Evolutionary conservation across 352 stramenopile species (phyloP).

Genomic region (Phytopythium sindhum): DNA sequence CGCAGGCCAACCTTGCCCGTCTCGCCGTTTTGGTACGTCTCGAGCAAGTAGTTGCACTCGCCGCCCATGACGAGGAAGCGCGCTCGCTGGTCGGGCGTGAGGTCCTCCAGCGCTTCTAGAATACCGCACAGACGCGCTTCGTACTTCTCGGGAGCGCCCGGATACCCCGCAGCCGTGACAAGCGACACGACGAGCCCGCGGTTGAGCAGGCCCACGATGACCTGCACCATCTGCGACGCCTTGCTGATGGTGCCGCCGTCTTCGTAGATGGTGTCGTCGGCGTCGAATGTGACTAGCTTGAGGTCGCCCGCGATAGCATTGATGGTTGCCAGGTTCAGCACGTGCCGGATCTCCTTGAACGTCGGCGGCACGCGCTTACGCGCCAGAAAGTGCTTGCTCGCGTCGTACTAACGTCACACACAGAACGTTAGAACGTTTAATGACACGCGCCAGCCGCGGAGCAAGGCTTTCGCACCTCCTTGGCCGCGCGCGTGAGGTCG

Average conservation of each 20-base stretch:
- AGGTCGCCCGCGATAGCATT: slow-evolving; percentile 67
- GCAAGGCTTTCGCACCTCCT: slow-evolving; percentile 16
- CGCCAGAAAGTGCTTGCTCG: slow-evolving; percentile 62
- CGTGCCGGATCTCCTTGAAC: slow-evolving; percentile 84
- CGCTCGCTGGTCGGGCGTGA: slow-evolving; percentile 57
- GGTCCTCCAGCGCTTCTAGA: slow-evolving; percentile 50
- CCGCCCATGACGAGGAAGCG: slow-evolving; percentile 93
- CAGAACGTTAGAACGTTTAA: too few species aligned
- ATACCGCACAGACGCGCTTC: slow-evolving; percentile 76
- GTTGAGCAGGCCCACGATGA: slow-evolving; percentile 68
- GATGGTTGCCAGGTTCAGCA: slow-evolving; percentile 78
- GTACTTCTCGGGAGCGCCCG: slow-evolving; percentile 58
- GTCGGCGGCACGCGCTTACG: slow-evolving; percentile 79
- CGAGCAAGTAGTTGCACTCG: slow-evolving; percentile 95
- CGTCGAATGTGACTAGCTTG: slow-evolving; percentile 85
- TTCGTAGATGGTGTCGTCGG: slow-evolving; percentile 86
- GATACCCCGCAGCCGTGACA: slow-evolving; percentile 80
- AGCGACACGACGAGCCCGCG: slow-evolving; percentile 76
- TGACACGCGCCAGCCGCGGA: too few species aligned
- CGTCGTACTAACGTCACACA: slow-evolving; percentile 45
- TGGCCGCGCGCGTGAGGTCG: slow-evolving; percentile 58
- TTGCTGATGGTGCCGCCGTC: slow-evolving; percentile 72
- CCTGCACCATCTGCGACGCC: slow-evolving; percentile 60
- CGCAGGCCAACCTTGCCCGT: slow-evolving; percentile 49
- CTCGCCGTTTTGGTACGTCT: slow-evolving; percentile 47